These are phyloP conservation scores for Saccharum spontaneum DNA, from an alignment of 176 grass and related monocot species.

Conservation along the genomic window DNA sequence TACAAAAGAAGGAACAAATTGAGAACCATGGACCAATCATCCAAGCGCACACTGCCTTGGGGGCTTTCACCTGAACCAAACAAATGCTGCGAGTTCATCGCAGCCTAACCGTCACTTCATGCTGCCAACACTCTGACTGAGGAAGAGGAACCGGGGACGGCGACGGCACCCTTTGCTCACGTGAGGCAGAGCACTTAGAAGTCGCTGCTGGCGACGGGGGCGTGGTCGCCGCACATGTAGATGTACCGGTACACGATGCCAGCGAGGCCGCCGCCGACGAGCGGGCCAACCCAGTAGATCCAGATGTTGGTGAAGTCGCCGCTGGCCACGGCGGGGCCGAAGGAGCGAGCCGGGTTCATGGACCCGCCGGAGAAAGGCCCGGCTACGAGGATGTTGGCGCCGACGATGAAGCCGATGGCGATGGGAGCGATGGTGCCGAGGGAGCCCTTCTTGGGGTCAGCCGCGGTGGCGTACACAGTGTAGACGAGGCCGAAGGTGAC, in stretches of 20 bases:
- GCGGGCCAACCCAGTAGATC: conserved; percentile 62
- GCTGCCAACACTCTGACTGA: not conserved
- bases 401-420: conserved; percentile 65
- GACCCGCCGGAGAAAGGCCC: conserved; percentile 62
- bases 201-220: conserved; percentile 37
- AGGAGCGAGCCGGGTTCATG: conserved; percentile 66
- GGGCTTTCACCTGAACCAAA: conserved; percentile 32
- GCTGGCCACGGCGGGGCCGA: conserved; percentile 59
- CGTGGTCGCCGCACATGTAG: conserved; percentile 54
- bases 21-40: conserved; percentile 12
- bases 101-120: conserved; percentile 15
- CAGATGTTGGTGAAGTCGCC: conserved; percentile 53
- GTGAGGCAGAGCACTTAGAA: not conserved
- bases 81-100: not conserved
- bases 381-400: conserved; percentile 61
- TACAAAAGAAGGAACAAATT: not conserved
- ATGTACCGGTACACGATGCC: conserved; percentile 57
- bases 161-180: too few species aligned
- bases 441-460: conserved; percentile 76
- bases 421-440: conserved; percentile 66
- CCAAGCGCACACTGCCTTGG: conserved; percentile 14
- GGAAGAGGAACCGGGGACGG: not conserved
- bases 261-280: conserved; percentile 60
- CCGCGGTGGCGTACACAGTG: conserved; percentile 78
- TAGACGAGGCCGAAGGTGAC: conserved; percentile 79